These are phyloP conservation scores for Chlamydomonas eustigma DNA, from an alignment of 139 green algal species.

Conservation along the genomic window DNA sequence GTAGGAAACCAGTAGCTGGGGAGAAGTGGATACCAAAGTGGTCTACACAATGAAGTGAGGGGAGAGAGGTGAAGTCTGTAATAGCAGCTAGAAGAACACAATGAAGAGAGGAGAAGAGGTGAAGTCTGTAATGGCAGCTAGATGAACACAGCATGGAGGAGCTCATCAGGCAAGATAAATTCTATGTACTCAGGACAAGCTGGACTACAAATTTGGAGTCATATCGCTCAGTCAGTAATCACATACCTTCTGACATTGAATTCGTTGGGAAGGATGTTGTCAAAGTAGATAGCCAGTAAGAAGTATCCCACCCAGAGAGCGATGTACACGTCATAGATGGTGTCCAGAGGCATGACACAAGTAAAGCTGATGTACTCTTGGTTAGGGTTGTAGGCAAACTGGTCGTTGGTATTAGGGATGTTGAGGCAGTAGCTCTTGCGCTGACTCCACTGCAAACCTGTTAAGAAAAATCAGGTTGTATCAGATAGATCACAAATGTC, in stretches of 20 bases:
- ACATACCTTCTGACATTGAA: constrained; percentile 20
- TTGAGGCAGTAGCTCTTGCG: constrained; percentile 55
- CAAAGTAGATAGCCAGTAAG: constrained; percentile 81
- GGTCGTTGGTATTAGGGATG: constrained; percentile 24
- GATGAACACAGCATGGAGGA: too few relatives aligned
- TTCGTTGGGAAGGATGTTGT: constrained; percentile 87
- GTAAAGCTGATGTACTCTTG: constrained; percentile 41
- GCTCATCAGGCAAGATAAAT: too few relatives aligned
- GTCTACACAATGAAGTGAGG: constrained; percentile 11
- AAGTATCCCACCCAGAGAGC: constrained; percentile 61
- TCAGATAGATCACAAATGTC: too few relatives aligned
- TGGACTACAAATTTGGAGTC: too few relatives aligned
- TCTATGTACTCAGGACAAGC: too few relatives aligned
- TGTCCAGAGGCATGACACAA: constrained; percentile 64
- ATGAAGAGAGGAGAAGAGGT: too few relatives aligned
- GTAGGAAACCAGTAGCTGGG: constrained; percentile 61
- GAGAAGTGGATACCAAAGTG: constrained; percentile 55
- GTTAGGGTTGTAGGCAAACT: constrained; percentile 33
- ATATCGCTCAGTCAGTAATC: too few relatives aligned
- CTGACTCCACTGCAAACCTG: constrained; percentile 50
- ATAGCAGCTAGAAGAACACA: too few relatives aligned
- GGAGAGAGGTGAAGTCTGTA: too few relatives aligned
- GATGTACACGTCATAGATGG: constrained; percentile 41
- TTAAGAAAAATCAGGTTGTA: too few relatives aligned
- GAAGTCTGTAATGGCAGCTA: too few relatives aligned